Base-by-base conservation (phyloP, 306 rosid genomes). In the Heteromeles arbutifolia region DNA sequence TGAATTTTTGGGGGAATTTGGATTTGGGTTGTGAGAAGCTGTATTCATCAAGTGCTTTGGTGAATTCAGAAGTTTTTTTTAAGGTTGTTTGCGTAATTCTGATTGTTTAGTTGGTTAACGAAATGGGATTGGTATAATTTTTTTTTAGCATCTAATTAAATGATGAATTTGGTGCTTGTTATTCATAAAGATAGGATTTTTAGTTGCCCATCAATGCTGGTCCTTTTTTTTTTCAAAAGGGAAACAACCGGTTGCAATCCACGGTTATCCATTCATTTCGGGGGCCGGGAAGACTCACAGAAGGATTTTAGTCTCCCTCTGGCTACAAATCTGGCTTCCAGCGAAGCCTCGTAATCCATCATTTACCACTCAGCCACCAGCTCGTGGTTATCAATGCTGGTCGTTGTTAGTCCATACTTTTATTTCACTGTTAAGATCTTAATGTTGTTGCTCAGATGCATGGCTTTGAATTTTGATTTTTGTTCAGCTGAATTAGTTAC, bases 1-100 rank as follows among this genome's bases (percentile, higher is more conserved):
- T n/a, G 17, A 45, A 54, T 44, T 24, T 70, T 39, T 59, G 65
- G 17, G 56, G 64, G 75, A 69, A 68, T 39, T 70, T 31, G 24
- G 58, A 61, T 73, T 81, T 32, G 32, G 66, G 74, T 64, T 45
- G 28, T 48, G 26, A 31, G 31, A 41, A 57, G 65, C 74, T 54
- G 24, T 37, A 4, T 37, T 37, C 54, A 41, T 39, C 8, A 32
- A 67, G 66, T 50, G 41, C 19, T 67, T 45, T 22, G 13, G 52
- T 39, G 6, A 15, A 58, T 25, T 72, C 9, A 11, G 22, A 19
- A 14, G 9, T 61, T 56, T 54, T 74, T 64, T 34, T 64, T 21
- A 28, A 82, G 65, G 80, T 65, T 34, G 24, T 24, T 58, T 59
- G 8, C 61, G 4, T 43, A 19, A 12, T 61, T 74, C n/a, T n/a